Conservation (phyloP, 192 early-diverging fungal species). For the Coemansia sp. region DNA sequence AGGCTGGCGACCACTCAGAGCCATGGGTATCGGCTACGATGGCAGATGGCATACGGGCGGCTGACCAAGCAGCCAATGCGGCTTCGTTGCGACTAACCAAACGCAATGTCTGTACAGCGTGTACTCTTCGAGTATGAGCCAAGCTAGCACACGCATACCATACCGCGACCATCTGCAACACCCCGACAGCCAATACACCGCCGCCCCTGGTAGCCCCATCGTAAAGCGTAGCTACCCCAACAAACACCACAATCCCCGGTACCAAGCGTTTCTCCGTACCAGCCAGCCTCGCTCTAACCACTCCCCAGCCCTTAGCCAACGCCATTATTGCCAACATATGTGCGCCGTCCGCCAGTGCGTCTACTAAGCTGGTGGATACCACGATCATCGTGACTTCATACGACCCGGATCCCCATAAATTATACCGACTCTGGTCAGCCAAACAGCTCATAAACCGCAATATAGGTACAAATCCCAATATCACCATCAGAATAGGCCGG, state of each 20-base stretch:
- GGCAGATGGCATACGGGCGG: not conserved
- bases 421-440: conserved; percentile 45
- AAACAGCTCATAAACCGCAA: conserved; percentile 41
- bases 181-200: conserved; percentile 40
- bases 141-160: conserved; percentile 34
- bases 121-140: conserved; percentile 33
- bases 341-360: conserved; percentile 41
- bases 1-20: not conserved
- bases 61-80: conserved; percentile 29
- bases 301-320: conserved; percentile 49
- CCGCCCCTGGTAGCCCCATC: conserved; percentile 48
- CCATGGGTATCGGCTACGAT: no score
- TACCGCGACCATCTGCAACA: conserved; percentile 24
- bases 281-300: conserved; percentile 37
- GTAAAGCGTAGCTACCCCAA: conserved; percentile 35
- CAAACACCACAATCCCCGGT: conserved; percentile 36
- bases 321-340: conserved; percentile 35
- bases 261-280: conserved; percentile 45
- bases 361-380: conserved; percentile 45
- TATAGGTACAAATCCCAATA: conserved; percentile 29
- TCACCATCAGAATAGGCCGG: conserved; percentile 17
- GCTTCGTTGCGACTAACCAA: conserved; percentile 42
- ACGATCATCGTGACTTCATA: conserved; percentile 45
- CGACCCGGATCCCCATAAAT: conserved; percentile 32
- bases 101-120: conserved; percentile 34